Evolutionary conservation across 352 stramenopile genomes (phyloP), one percentile per base, ranked within the genome.

Genomic region (Aphanomyces stellatus): DNA sequence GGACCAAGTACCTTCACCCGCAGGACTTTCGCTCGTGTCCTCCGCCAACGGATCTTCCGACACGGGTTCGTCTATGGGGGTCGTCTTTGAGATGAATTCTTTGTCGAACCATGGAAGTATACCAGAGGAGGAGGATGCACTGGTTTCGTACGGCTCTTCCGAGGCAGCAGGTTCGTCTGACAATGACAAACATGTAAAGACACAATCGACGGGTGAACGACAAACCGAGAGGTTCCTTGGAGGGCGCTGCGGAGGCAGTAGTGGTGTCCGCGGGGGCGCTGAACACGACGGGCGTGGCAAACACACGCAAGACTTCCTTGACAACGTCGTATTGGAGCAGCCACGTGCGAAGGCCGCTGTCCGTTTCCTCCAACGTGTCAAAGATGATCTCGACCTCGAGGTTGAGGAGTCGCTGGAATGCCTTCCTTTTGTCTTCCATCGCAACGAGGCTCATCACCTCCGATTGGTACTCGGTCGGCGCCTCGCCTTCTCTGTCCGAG

Each of bases 361-460:
- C 86, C 4, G 81, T 81, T 70, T 94, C 86, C 62, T 94, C 86
- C 10, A 94, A 65, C 61, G 90, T 85, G 73, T 94, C 86, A 48
- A 92, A 79, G 33, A 94, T 88, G 27, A 84, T 81, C 60, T 94
- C 86, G 61, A 94, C 91, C 49, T 82, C 81, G 80, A 94, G 90
- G 59, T 87, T 77, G 30, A 94, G 64, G 63, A 94, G 88, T 19
- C 75, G 73, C 1, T 71, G 41, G 11, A 94, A 74, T 4, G 74
- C 90, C 73, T 90, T 85, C 51, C 76, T 81, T 72, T 92, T 90
- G 24, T 88, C 60, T 15, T 67, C 60, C 60, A 67, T 67, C 27
- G 60, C 60, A 40, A 67, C 57, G 27, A 67, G 33, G 10, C 17
- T 51, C 43, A 60, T 59, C 19, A 67, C 48, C 34, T 67, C 60